These are phyloP conservation scores for Parmelia sp. DNA, from an alignment of 495 filamentous ascomycete species.

Conservation along the genomic window DNA sequence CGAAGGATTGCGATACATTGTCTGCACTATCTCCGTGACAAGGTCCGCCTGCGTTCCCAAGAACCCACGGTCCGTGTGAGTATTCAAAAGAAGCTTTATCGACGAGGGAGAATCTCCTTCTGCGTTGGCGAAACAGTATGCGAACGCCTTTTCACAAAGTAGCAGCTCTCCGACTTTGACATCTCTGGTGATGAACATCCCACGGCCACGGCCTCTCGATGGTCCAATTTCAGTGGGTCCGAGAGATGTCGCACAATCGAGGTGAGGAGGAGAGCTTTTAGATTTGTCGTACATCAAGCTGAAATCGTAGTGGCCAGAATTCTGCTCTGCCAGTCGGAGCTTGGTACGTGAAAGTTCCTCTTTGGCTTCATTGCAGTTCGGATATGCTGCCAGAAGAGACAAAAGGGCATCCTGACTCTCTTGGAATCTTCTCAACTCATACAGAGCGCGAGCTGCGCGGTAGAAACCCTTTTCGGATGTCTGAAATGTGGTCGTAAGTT, in stretches of 20 bases:
- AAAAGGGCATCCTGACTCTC: conserved; percentile 32
- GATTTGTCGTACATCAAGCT: conserved; percentile 34
- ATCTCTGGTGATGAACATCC: conserved; percentile 42
- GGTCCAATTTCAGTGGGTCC: conserved; percentile 30
- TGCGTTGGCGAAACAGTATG: conserved; percentile 25
- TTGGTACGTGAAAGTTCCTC: conserved; percentile 33
- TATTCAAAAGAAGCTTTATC: conserved; percentile 33
- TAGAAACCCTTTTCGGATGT: conserved; percentile 43
- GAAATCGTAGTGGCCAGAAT: conserved; percentile 40
- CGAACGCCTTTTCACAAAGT: conserved; percentile 52
- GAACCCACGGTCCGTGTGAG: conserved; percentile 26
- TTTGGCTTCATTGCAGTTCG: conserved; percentile 27
- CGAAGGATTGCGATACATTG: conserved; percentile 47
- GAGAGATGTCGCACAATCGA: conserved; percentile 45
- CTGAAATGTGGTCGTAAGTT: conserved; percentile 23
- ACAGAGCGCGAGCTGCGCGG: conserved; percentile 42
- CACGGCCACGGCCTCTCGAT: conserved; percentile 33
- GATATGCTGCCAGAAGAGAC: conserved; percentile 26
- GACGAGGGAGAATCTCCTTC: conserved; percentile 12
- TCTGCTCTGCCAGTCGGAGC: conserved; percentile 32
- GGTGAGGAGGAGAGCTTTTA: conserved; percentile 29
- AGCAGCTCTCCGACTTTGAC: conserved; percentile 48
- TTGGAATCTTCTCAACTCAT: conserved; percentile 39
- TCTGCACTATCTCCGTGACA: conserved; percentile 38
- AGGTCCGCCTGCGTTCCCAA: conserved; percentile 39